Evolutionary conservation across 2,329 filamentous ascomycete species (phyloP), one percentile per base, ranked within the genome.

Genomic region (Lachnum nothofagi): DNA sequence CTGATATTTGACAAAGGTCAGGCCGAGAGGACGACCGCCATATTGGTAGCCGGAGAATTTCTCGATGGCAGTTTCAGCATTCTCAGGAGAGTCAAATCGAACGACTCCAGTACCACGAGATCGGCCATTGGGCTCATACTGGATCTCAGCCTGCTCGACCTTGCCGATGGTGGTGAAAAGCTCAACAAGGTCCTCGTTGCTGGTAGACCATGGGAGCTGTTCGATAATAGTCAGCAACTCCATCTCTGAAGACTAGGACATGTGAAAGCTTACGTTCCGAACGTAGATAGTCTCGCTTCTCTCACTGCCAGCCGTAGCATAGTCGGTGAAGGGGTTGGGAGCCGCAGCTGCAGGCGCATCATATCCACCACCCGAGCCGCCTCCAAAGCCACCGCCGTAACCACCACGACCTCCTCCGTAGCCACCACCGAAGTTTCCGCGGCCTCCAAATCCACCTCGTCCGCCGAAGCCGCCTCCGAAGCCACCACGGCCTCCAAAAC

Each of bases 21-120:
- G 77, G 49, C 91, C 90, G 52, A 98, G 83, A 61, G 93, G 93
- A 59, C 93, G 89, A 47, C 91, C 91, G 58, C 93, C 93, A 63
- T 98, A 98, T 68, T 95, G 88, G 67, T 98, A 98, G 48, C 90
- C 90, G 60, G 93, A 91, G 74, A 98, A 98, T 69, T 98, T 98
- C 63, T 88, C 81, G 62, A 98, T 97, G 39, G 91, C 86, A 19
- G 90, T 96, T 62, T 95, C 90, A 1, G 93, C 90, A 55, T 90
- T 94, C 7, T 91, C 83, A 14, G 81, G 72, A 46, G 72, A 80
- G 65, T 94, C 88, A 66, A 98, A 97, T 54, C 93, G 85, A 48
- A 98, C 93, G n/a, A 98, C 93, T 66, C 93, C 93, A 51, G 88
- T 93, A 56, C 93, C 93, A 56, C 90, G 86, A 52, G 93, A 98